Evolutionary conservation across 352 stramenopile species (phyloP).

Genomic region (Globisporangium lucens): DNA sequence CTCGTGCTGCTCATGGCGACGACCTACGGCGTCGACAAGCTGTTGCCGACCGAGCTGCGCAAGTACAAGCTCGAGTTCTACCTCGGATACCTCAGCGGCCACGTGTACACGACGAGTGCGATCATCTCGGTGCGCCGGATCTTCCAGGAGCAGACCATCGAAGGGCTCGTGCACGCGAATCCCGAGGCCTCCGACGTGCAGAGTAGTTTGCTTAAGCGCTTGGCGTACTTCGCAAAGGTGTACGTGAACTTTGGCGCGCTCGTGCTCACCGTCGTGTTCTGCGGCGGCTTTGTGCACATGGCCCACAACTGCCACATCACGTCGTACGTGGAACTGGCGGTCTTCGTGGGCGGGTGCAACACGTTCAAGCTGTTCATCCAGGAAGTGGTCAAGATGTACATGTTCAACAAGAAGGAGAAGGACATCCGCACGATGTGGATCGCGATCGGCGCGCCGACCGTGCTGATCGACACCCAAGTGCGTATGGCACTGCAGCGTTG

Average conservation of each 20-base stretch:
- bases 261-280: neutral
- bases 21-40: neutral
- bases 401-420: slow-evolving; percentile 16
- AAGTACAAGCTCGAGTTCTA: slow-evolving; percentile 10
- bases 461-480: slow-evolving; percentile 29
- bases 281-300: slow-evolving; percentile 1
- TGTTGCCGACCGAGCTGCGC: neutral
- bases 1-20: neutral
- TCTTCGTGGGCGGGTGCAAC: neutral
- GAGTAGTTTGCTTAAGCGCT: neutral
- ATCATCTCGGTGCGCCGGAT: slow-evolving; percentile 5
- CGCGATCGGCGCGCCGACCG: slow-evolving; percentile 21
- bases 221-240: slow-evolving; percentile 3
- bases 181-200: neutral
- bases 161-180: neutral
- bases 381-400: slow-evolving; percentile 19
- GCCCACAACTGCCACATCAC: slow-evolving; percentile 1
- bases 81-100: neutral
- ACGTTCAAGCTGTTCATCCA: slow-evolving; percentile 22
- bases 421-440: slow-evolving; percentile 23
- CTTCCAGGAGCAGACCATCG: slow-evolving; percentile 1
- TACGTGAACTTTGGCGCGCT: slow-evolving; percentile 2
- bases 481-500: slow-evolving; percentile 19
- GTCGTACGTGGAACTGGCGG: neutral
- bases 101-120: neutral